Evolutionary conservation across 495 filamentous ascomycete genomes (phyloP).

Genomic region (Delitschia confertaspora): DNA sequence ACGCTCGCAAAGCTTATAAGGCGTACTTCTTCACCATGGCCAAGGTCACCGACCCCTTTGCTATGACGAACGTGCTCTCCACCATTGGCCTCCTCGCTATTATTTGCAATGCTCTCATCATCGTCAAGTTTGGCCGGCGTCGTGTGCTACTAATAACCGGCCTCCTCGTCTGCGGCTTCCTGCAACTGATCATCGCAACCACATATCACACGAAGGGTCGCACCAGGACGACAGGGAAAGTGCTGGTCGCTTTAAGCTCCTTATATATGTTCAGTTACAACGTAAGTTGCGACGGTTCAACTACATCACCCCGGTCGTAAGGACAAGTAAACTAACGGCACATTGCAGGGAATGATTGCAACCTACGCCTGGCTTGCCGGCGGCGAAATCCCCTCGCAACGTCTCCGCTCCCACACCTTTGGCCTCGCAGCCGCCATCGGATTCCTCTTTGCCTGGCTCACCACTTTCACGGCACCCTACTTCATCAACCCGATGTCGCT

Average conservation of each 20-base stretch:
- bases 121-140: conserved; percentile 49
- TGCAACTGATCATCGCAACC: conserved; percentile 48
- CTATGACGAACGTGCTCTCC: conserved; percentile 49
- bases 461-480: conserved; percentile 52
- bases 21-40: conserved; percentile 62
- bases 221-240: conserved; percentile 41
- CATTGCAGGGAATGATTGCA: conserved; percentile 35
- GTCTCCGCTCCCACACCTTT: conserved; percentile 49
- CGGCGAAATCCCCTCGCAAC: conserved; percentile 50
- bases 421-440: conserved; percentile 47
- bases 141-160: conserved; percentile 46
- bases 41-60: conserved; percentile 49
- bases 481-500: conserved; percentile 52
- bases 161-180: conserved; percentile 45
- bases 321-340: too few species aligned
- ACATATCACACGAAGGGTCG: conserved; percentile 44
- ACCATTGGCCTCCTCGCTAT: conserved; percentile 49
- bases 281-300: conserved; percentile 21
- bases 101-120: conserved; percentile 45
- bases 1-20: conserved; percentile 41
- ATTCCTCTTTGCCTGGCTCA: conserved; percentile 49
- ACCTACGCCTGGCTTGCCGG: conserved; percentile 55
- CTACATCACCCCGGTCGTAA: too few species aligned
- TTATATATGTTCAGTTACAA: conserved; percentile 53
- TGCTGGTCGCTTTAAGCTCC: conserved; percentile 46